Percentiles rank a stretch among this genome's conserved stretches.
phyloP scores from a whole-genome alignment of 2,329 filamentous ascomycete genomes.

The Aspergillus tamarii region DNA sequence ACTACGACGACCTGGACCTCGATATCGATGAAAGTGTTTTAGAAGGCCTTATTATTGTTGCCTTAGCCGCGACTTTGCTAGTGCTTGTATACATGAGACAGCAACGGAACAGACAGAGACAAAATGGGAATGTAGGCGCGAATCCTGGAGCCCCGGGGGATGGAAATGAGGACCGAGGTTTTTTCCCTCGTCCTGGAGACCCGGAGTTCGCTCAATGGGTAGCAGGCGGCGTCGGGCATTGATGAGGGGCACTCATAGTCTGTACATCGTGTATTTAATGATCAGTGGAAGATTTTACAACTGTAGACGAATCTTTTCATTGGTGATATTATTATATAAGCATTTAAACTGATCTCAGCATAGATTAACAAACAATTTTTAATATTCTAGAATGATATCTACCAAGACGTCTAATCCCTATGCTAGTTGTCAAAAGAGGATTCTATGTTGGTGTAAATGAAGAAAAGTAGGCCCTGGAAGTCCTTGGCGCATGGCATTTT shows the following conservation, averaged over 20 bases:
- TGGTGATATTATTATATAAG: neutral
- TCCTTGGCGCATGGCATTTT: neutral
- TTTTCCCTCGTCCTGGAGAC: slow-evolving; percentile 69
- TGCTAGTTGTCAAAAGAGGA: neutral
- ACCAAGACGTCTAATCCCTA: neutral
- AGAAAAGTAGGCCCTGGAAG: neutral
- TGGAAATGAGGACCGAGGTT: slow-evolving; percentile 53
- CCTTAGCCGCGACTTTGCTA: slow-evolving; percentile 72
- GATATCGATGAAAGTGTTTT: slow-evolving; percentile 76
- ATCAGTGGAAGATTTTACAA: neutral
- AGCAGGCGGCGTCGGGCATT: slow-evolving; percentile 65
- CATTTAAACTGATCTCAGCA: neutral
- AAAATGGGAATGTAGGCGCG: slow-evolving; percentile 35
- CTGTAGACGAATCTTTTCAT: neutral
- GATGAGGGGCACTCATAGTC: slow-evolving; percentile 19
- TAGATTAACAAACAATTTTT: neutral
- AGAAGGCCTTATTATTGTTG: slow-evolving; percentile 83
- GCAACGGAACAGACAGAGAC: slow-evolving; percentile 44
- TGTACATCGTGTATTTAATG: slow-evolving; percentile 4
- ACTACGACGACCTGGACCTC: slow-evolving; percentile 63
- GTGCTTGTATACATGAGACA: slow-evolving; percentile 76
- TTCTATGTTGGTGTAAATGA: neutral
- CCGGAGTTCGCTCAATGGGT: slow-evolving; percentile 71
- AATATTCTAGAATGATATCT: no score
- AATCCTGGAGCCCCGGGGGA: slow-evolving; percentile 30